Conservation (phyloP, 192 early-diverging fungal genomes). For the Diversispora epigaea region DNA sequence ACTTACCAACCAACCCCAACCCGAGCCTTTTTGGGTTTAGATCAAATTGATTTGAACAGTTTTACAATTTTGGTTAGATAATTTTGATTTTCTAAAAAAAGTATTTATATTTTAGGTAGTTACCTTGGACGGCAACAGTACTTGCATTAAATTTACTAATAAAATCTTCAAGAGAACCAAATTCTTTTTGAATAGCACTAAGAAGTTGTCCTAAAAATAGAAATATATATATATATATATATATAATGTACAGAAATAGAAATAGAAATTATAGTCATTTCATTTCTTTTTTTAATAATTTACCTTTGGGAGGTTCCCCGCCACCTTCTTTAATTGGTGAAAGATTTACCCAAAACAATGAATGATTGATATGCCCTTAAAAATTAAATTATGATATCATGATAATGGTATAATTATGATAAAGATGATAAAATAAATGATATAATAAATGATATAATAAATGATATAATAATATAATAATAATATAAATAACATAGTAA, state of each 20-base stretch:
- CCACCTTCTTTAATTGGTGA: conserved; percentile 78
- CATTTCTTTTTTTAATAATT: background rate
- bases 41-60: background rate
- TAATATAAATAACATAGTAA: too few species aligned
- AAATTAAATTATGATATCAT: background rate
- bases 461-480: too few species aligned
- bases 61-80: too few species aligned
- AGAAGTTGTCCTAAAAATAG: conserved; percentile 53
- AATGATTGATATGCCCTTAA: conserved; percentile 80
- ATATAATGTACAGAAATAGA: background rate
- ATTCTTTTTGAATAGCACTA: conserved; percentile 76
- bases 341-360: conserved; percentile 94
- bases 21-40: conserved; percentile 55
- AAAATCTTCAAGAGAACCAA: conserved; percentile 83
- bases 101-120: too few species aligned
- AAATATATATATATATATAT: too few species aligned
- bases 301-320: conserved; percentile 70
- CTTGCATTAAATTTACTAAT: conserved; percentile 70
- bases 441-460: too few species aligned
- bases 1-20: conserved; percentile 93
- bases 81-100: too few species aligned
- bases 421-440: too few species aligned
- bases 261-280: background rate
- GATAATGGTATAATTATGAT: too few species aligned
- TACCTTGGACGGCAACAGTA: conserved; percentile 82